Evolutionary conservation across 148 eudicot species (phyloP).

Genomic region (Amaranthus hypochondriacus): DNA sequence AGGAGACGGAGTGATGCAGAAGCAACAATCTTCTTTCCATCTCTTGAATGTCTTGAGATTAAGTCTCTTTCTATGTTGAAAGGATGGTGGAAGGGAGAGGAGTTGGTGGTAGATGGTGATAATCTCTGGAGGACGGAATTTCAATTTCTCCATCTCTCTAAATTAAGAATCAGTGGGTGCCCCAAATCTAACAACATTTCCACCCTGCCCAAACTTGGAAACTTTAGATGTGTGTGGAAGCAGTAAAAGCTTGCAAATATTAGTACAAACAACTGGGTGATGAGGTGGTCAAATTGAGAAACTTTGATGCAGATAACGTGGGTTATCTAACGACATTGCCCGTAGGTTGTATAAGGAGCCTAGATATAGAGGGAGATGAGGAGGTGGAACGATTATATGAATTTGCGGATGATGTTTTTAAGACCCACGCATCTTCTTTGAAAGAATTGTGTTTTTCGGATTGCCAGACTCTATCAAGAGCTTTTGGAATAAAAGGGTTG

Average conservation of each 20-base stretch:
- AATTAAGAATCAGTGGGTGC: not conserved
- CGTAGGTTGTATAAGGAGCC: not conserved
- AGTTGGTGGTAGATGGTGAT: not conserved
- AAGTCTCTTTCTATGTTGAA: constrained; percentile 2
- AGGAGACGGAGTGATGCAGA: not conserved
- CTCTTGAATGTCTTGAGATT: constrained; percentile 11
- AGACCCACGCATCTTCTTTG: constrained; percentile 15
- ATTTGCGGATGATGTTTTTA: constrained; percentile 1
- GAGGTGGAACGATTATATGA: constrained; percentile 8
- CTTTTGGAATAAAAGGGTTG: constrained; percentile 10
- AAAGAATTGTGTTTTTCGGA: not conserved
- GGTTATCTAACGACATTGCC: constrained; percentile 4
- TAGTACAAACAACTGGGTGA: no score
- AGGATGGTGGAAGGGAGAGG: constrained; percentile 22
- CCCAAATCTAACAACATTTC: constrained; percentile 14
- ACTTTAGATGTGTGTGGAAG: not conserved
- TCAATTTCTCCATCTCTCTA: not conserved
- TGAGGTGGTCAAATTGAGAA: not conserved
- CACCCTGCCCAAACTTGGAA: constrained; percentile 18
- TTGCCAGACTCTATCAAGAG: constrained; percentile 6
- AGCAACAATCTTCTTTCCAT: constrained; percentile 15
- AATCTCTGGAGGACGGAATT: not conserved
- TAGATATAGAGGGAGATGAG: not conserved
- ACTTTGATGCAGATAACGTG: not conserved
- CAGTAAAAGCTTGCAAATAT: not conserved